A percentile compares a stretch with the other conserved stretches of the same genome.
Conservation (phyloP, 2,329 filamentous ascomycete species). For the Colletotrichum orbiculare region DNA sequence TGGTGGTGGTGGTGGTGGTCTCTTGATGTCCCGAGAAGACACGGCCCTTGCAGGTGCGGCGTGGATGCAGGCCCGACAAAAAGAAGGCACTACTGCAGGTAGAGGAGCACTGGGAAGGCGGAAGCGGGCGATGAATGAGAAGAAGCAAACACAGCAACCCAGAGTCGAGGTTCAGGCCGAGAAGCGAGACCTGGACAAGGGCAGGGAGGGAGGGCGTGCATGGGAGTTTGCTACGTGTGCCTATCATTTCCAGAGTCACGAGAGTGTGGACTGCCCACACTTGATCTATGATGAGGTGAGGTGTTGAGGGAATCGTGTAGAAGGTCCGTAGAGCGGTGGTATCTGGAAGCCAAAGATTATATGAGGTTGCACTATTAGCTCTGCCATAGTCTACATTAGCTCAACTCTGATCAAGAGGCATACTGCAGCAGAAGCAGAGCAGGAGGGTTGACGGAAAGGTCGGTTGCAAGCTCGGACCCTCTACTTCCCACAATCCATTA, state of each 20-base stretch:
- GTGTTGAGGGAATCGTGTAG: too few relatives aligned
- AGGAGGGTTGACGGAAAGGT: slow-evolving; percentile 23
- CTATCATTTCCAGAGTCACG: too few relatives aligned
- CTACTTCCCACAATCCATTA: slow-evolving; percentile 18
- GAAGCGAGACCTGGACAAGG: not conserved
- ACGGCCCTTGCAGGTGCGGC: slow-evolving; percentile 29
- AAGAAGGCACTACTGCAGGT: slow-evolving; percentile 23
- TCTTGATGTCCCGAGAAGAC: slow-evolving; percentile 6
- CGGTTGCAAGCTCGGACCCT: slow-evolving; percentile 30
- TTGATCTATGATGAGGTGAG: too few relatives aligned
- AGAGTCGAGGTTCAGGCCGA: slow-evolving; percentile 16
- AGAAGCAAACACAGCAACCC: slow-evolving; percentile 29
- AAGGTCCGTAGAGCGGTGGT: too few relatives aligned
- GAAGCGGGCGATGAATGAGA: slow-evolving; percentile 13
- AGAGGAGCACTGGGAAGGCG: slow-evolving; percentile 13
- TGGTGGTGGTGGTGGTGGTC: slow-evolving; percentile 1
- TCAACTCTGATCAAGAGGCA: too few relatives aligned
- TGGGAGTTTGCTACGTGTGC: too few relatives aligned
- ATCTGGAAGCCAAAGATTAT: too few relatives aligned
- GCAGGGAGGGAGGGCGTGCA: not conserved
- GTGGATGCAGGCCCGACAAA: slow-evolving; percentile 19
- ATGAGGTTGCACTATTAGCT: too few relatives aligned
- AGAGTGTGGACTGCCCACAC: too few relatives aligned
- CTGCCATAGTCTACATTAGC: too few relatives aligned
- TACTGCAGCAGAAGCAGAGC: not conserved